phyloP scores from a whole-genome alignment of 345 rosid genomes.

The Eucalyptus cloeziana region DNA sequence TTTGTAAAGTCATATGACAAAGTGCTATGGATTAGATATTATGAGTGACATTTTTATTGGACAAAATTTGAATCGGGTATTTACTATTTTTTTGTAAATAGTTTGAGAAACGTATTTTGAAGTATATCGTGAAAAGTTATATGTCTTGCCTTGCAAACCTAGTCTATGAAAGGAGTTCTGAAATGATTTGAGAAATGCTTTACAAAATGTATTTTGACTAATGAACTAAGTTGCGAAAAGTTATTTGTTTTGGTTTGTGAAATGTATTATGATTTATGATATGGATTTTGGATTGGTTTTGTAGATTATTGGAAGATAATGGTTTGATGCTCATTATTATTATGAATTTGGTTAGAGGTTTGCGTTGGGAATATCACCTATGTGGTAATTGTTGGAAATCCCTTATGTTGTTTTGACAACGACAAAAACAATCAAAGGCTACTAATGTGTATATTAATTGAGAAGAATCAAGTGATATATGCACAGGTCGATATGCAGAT shows the following conservation, averaged over 20 bases:
- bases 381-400: background rate
- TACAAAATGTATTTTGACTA: background rate
- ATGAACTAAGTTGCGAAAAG: rapidly evolving
- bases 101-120: background rate
- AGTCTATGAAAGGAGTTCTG: background rate
- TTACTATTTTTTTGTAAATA: background rate
- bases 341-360: too few species aligned
- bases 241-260: background rate
- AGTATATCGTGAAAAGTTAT: background rate
- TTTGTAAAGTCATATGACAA: background rate
- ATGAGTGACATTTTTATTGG: rapidly evolving
- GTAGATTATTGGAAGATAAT: too few species aligned
- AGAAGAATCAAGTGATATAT: background rate
- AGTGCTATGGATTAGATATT: too few species aligned
- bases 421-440: background rate
- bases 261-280: background rate
- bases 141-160: rapidly evolving
- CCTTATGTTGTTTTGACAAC: background rate
- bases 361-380: too few species aligned
- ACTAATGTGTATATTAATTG: too few species aligned
- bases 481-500: background rate
- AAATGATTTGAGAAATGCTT: too few species aligned
- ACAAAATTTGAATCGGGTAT: background rate
- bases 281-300: too few species aligned
- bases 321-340: background rate